Evolutionary conservation across 768 basidiomycete genomes (phyloP).

Genomic region (Mycena floridula): DNA sequence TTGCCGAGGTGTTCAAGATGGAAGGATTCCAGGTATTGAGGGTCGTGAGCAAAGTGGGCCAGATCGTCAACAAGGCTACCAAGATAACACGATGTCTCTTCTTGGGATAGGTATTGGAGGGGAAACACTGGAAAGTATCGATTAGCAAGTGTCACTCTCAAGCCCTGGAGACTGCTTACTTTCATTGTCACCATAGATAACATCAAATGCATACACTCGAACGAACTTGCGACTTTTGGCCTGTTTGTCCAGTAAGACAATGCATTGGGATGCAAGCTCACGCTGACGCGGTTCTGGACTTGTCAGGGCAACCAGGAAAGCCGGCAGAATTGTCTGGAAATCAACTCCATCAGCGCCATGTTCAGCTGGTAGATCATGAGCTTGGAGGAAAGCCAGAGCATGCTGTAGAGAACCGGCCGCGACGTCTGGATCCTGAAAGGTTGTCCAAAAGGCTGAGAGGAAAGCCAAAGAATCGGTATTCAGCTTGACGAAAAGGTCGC

Average conservation of each 20-base stretch:
- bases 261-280: constrained; percentile 47
- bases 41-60: constrained; percentile 57
- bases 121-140: constrained; percentile 9
- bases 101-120: constrained; percentile 66
- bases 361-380: too few relatives aligned
- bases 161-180: constrained; percentile 30
- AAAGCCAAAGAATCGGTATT: constrained; percentile 72
- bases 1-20: constrained; percentile 51
- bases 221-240: constrained; percentile 34
- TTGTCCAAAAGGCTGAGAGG: constrained; percentile 66
- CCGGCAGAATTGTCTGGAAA: constrained; percentile 75
- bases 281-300: too few relatives aligned
- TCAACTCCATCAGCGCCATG: constrained; percentile 50
- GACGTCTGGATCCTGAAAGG: constrained; percentile 17
- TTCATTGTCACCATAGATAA: constrained; percentile 58
- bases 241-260: constrained; percentile 38
- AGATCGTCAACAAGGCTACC: constrained; percentile 39
- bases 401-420: constrained; percentile 61
- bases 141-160: background rate
- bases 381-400: constrained; percentile 73
- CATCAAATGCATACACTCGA: constrained; percentile 67
- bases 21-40: constrained; percentile 48
- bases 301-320: constrained; percentile 58
- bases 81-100: constrained; percentile 56
- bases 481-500: constrained; percentile 59